Percentiles rank a stretch among this genome's conserved stretches.
Conservation (phyloP, 2,329 filamentous ascomycete species). For the Ophiostoma sp. region DNA sequence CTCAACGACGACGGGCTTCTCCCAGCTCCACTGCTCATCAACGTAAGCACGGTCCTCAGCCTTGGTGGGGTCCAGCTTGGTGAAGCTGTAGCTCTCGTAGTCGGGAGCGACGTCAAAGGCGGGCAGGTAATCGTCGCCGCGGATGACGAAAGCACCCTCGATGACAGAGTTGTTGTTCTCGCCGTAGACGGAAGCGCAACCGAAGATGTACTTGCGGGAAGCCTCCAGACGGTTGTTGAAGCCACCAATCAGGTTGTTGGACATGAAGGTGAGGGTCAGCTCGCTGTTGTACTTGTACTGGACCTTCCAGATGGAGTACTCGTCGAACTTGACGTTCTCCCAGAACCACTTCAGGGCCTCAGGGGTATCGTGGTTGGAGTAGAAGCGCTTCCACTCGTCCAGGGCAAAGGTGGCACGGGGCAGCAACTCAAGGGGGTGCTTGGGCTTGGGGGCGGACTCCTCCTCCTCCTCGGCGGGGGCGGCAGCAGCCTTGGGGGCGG, state of each 20-base stretch:
- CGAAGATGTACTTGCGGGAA: slow-evolving; percentile 97
- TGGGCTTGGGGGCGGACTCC: slow-evolving; percentile 66
- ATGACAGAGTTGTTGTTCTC: slow-evolving; percentile 83
- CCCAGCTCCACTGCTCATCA: slow-evolving; percentile 86
- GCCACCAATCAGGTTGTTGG: slow-evolving; percentile 94
- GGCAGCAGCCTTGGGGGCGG: slow-evolving; percentile 43
- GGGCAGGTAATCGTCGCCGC: slow-evolving; percentile 76
- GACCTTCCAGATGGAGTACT: slow-evolving; percentile 92
- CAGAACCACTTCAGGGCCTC: slow-evolving; percentile 95
- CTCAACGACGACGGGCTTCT: slow-evolving; percentile 70
- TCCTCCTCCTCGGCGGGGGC: slow-evolving; percentile 47
- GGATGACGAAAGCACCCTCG: slow-evolving; percentile 88
- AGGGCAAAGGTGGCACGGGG: slow-evolving; percentile 73
- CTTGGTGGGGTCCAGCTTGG: slow-evolving; percentile 88
- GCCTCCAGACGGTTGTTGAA: slow-evolving; percentile 97
- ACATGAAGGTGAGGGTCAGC: slow-evolving; percentile 97
- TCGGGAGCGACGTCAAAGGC: slow-evolving; percentile 97
- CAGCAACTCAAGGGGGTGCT: slow-evolving; percentile 89
- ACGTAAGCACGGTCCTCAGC: slow-evolving; percentile 79
- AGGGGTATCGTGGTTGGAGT: slow-evolving; percentile 90
- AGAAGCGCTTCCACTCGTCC: slow-evolving; percentile 98
- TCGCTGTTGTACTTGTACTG: slow-evolving; percentile 99
- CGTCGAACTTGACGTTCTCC: slow-evolving; percentile 87
- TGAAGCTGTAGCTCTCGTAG: slow-evolving; percentile 93
- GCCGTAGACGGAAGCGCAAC: slow-evolving; percentile 82